These are phyloP conservation scores for Colletotrichum chlorophyti DNA, from an alignment of 2,329 filamentous ascomycete species.

Conservation along the genomic window DNA sequence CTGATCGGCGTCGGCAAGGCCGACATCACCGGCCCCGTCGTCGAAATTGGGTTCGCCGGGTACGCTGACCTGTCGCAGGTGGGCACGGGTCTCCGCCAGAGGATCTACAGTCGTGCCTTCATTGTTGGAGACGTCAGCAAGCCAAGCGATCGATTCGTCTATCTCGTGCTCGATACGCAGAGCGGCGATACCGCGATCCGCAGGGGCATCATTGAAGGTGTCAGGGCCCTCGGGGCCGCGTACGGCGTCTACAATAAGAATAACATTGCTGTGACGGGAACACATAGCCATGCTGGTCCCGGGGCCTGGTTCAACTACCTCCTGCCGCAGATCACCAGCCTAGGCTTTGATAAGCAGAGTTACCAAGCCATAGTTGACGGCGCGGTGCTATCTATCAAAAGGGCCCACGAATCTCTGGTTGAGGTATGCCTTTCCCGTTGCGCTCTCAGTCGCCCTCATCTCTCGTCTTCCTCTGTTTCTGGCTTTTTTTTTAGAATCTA, in stretches of 20 bases:
- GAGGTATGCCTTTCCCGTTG: too few relatives aligned
- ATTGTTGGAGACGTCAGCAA: slow-evolving; percentile 76
- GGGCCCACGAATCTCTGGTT: slow-evolving; percentile 76
- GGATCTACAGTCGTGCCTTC: slow-evolving; percentile 88
- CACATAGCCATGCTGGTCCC: slow-evolving; percentile 90
- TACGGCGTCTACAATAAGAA: slow-evolving; percentile 79
- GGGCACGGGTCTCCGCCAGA: slow-evolving; percentile 84
- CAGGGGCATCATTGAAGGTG: slow-evolving; percentile 81
- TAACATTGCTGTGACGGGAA: slow-evolving; percentile 90
- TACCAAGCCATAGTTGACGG: slow-evolving; percentile 91
- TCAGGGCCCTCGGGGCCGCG: slow-evolving; percentile 71
- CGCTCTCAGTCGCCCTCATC: too few relatives aligned
- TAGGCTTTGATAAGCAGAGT: slow-evolving; percentile 86
- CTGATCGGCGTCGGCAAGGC: slow-evolving; percentile 63
- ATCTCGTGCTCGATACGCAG: slow-evolving; percentile 85
- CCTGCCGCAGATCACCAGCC: slow-evolving; percentile 86
- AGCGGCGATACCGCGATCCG: slow-evolving; percentile 89
- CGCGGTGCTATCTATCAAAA: slow-evolving; percentile 78
- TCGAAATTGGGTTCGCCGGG: slow-evolving; percentile 90
- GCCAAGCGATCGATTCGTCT: slow-evolving; percentile 78
- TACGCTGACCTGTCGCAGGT: slow-evolving; percentile 87
- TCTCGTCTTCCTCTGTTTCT: too few relatives aligned
- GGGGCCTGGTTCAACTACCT: slow-evolving; percentile 96
- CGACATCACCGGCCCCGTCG: slow-evolving; percentile 75
- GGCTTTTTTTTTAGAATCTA: too few relatives aligned